Percentiles rank a stretch among this genome's conserved stretches.
phyloP scores from a whole-genome alignment of 768 basidiomycete genomes.

The Trametes meyenii region DNA sequence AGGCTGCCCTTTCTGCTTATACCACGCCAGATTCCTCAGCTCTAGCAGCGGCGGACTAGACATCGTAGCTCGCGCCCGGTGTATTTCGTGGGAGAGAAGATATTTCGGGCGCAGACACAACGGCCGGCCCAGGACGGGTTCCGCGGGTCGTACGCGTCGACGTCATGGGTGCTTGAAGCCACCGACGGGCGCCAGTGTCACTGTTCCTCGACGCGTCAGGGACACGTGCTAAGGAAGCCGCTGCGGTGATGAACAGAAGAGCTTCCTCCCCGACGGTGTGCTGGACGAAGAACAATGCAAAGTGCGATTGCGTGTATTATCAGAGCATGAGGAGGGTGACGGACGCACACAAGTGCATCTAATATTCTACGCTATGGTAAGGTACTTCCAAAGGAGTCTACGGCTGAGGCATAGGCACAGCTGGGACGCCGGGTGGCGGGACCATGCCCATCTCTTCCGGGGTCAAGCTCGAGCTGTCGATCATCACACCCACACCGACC shows the following conservation, averaged over 20 bases:
- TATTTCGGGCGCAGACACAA: background rate
- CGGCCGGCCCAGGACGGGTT: background rate
- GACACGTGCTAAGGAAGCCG: background rate
- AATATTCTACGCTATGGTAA: constrained; percentile 25
- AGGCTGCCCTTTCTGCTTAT: constrained; percentile 45
- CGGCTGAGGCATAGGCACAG: constrained; percentile 21
- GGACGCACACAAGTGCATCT: constrained; percentile 17
- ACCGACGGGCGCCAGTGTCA: background rate
- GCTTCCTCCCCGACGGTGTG: background rate
- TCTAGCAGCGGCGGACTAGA: constrained; percentile 46
- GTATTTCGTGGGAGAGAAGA: background rate
- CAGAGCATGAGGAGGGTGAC: constrained; percentile 26
- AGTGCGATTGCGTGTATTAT: constrained; percentile 20
- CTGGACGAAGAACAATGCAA: constrained; percentile 11
- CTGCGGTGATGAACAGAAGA: background rate
- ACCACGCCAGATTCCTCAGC: constrained; percentile 53
- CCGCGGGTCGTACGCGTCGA: no score
- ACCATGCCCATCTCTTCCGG: constrained; percentile 76
- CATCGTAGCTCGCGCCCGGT: constrained; percentile 1
- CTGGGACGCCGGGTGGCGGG: constrained; percentile 30
- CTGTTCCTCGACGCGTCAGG: background rate
- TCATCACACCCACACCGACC: constrained; percentile 97
- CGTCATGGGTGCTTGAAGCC: background rate
- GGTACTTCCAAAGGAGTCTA: constrained; percentile 15
- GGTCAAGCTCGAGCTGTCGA: constrained; percentile 81